Evolutionary conservation across 2,329 filamentous ascomycete genomes (phyloP).

Genomic region (Teratosphaeria zuluensis): DNA sequence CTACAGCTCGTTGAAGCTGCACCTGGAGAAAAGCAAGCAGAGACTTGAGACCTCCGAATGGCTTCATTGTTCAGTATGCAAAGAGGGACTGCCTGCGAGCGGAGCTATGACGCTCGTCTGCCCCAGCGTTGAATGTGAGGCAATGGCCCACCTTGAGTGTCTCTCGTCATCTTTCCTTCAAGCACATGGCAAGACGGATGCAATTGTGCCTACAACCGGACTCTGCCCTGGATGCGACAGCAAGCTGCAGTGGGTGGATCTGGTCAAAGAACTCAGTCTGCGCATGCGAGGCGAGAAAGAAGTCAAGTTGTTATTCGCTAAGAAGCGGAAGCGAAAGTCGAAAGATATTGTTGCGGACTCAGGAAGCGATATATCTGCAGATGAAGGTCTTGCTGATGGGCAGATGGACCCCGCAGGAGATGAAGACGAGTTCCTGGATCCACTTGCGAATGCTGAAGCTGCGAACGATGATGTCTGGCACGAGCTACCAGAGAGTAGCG

Average conservation of each 20-base stretch:
- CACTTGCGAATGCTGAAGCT: conserved; percentile 9
- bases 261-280: conserved; percentile 75
- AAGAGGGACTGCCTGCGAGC: conserved; percentile 25
- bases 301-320: conserved; percentile 55
- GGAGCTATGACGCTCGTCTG: conserved; percentile 43
- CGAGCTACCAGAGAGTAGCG: conserved; percentile 20
- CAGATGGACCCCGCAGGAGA: conserved; percentile 4
- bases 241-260: conserved; percentile 58
- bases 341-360: conserved; percentile 1
- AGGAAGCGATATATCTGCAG: not conserved
- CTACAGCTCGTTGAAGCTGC: conserved; percentile 41
- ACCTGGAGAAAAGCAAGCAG: conserved; percentile 43
- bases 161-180: conserved; percentile 44
- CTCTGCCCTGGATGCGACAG: conserved; percentile 60
- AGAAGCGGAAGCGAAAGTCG: conserved; percentile 7
- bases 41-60: conserved; percentile 30
- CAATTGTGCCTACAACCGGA: conserved; percentile 53
- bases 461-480: conserved; percentile 22
- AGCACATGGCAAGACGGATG: conserved; percentile 26
- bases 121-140: conserved; percentile 37
- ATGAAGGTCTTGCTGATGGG: conserved; percentile 4
- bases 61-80: conserved; percentile 43
- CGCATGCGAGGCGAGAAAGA: conserved; percentile 57
- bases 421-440: conserved; percentile 11
- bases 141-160: conserved; percentile 47